phyloP scores from a whole-genome alignment of 495 filamentous ascomycete species.

The Talaromyces nanjingensis region DNA sequence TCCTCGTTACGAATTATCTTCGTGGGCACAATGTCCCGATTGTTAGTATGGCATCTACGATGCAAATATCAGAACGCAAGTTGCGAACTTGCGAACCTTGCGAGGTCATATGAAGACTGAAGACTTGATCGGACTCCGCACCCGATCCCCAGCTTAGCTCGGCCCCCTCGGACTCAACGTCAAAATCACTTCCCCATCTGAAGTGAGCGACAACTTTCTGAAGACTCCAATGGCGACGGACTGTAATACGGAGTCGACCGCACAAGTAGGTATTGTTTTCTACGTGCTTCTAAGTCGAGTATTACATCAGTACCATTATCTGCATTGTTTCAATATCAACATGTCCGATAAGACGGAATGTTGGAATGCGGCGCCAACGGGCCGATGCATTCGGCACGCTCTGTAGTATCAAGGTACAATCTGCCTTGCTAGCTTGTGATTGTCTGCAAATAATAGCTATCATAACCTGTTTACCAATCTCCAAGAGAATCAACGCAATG shows the following conservation, averaged over 20 bases:
- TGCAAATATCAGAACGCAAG: neutral
- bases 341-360: neutral
- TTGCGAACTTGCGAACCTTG: neutral
- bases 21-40: neutral
- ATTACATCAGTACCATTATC: too few relatives aligned
- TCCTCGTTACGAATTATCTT: neutral
- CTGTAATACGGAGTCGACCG: neutral
- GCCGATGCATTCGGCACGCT: neutral
- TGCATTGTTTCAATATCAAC: neutral
- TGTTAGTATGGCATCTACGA: neutral
- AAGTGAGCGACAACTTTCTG: neutral
- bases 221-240: neutral
- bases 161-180: neutral
- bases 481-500: neutral
- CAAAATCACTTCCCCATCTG: neutral
- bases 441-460: neutral
- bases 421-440: neutral
- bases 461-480: neutral
- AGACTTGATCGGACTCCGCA: neutral
- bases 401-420: neutral
- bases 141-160: neutral
- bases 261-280: neutral
- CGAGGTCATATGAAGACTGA: too few relatives aligned
- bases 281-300: neutral
- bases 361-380: neutral